Percentiles rank a stretch among this genome's conserved stretches.
Evolutionary conservation across 2,329 filamentous ascomycete species (phyloP).

Genomic region (Diaporthe sp.): DNA sequence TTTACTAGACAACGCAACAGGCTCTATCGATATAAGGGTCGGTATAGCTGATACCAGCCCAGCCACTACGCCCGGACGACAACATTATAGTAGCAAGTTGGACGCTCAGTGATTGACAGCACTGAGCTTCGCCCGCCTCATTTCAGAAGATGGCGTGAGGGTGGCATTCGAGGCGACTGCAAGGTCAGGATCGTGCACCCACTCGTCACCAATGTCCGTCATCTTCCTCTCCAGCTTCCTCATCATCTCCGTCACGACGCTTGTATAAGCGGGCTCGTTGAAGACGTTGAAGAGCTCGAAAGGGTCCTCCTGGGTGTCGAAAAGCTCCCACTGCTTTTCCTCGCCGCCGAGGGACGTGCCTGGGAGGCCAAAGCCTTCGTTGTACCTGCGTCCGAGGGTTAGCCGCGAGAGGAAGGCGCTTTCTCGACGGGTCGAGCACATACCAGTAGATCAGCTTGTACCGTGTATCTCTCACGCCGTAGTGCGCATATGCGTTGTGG

Average conservation of each 20-base stretch:
- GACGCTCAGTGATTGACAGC: slow-evolving; percentile 3
- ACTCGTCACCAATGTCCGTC: slow-evolving; percentile 64
- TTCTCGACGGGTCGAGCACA: slow-evolving; percentile 60
- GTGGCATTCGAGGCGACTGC: slow-evolving; percentile 10
- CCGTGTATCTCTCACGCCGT: slow-evolving; percentile 63
- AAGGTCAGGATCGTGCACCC: slow-evolving; percentile 48
- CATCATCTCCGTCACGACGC: slow-evolving; percentile 58
- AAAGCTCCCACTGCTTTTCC: slow-evolving; percentile 67
- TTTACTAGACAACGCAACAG: too few relatives aligned
- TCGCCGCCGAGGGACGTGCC: slow-evolving; percentile 42
- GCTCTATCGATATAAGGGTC: not conserved
- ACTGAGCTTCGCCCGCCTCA: slow-evolving; percentile 17
- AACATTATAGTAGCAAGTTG: too few relatives aligned
- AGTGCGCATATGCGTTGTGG: slow-evolving; percentile 66
- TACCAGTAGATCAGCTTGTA: slow-evolving; percentile 73
- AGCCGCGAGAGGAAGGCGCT: slow-evolving; percentile 57
- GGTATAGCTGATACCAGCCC: not conserved
- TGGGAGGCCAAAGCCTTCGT: slow-evolving; percentile 16
- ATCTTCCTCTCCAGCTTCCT: slow-evolving; percentile 62
- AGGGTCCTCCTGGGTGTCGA: slow-evolving; percentile 65
- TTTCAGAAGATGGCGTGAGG: not conserved
- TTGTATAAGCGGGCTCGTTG: slow-evolving; percentile 52
- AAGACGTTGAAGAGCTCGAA: slow-evolving; percentile 64
- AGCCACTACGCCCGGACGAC: not conserved
- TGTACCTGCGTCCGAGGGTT: slow-evolving; percentile 40